phyloP scores from a whole-genome alignment of 2,329 filamentous ascomycete species.

The Cytospora chrysosperma region DNA sequence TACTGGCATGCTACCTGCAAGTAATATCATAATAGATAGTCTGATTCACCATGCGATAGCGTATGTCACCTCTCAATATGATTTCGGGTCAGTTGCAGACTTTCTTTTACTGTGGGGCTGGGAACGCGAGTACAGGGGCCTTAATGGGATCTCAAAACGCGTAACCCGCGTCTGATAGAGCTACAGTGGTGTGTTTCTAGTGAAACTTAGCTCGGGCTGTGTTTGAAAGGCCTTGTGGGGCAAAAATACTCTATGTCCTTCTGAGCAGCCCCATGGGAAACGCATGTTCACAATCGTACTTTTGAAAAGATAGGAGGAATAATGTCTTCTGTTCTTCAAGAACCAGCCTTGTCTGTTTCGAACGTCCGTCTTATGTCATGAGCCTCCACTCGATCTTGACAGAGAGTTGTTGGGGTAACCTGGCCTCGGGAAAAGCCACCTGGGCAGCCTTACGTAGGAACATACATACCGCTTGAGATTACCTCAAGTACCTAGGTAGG shows the following conservation, averaged over 20 bases:
- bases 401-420: constrained; percentile 13
- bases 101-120: too few relatives aligned
- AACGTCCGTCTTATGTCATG: background rate
- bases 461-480: too few relatives aligned
- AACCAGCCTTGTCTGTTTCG: background rate
- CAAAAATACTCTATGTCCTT: too few relatives aligned
- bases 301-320: too few relatives aligned
- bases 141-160: constrained; percentile 8
- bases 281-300: too few relatives aligned
- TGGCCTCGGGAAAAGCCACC: background rate
- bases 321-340: too few relatives aligned
- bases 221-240: too few relatives aligned
- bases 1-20: background rate
- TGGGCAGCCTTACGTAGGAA: background rate
- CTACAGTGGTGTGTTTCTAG: constrained; percentile 1
- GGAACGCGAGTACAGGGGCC: background rate
- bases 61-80: too few relatives aligned
- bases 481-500: too few relatives aligned
- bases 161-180: constrained; percentile 14
- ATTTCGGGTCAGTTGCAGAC: too few relatives aligned
- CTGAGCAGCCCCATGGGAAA: too few relatives aligned
- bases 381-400: background rate
- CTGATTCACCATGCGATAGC: background rate
- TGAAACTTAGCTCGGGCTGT: too few relatives aligned
- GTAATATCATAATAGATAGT: background rate